phyloP scores from a whole-genome alignment of 2,329 filamentous ascomycete species.

The Xylariaceae sp. region DNA sequence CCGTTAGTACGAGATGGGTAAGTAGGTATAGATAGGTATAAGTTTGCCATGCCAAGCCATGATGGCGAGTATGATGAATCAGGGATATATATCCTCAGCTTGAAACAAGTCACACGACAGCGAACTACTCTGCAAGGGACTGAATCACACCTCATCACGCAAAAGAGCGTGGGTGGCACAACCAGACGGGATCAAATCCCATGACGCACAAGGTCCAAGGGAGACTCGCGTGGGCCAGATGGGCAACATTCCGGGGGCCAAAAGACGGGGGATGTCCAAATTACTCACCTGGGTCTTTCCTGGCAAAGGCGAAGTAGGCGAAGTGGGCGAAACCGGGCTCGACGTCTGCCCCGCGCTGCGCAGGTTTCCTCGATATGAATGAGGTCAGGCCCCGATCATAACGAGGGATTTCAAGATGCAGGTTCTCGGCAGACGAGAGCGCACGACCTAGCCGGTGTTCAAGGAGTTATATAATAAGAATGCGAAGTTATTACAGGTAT shows the following conservation, averaged over 20 bases:
- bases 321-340: neutral
- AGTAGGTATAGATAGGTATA: neutral
- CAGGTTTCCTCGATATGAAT: neutral
- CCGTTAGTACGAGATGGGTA: constrained; percentile 12
- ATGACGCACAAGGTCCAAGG: neutral
- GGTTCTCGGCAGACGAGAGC: constrained; percentile 2
- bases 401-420: neutral
- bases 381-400: neutral
- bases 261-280: neutral
- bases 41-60: constrained; percentile 11
- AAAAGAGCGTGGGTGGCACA: neutral
- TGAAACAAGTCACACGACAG: constrained; percentile 17
- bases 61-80: constrained; percentile 14
- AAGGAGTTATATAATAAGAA: constrained; percentile 6
- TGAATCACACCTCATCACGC: neutral
- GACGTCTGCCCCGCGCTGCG: constrained; percentile 7
- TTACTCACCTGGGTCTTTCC: constrained; percentile 7
- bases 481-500: constrained; percentile 8
- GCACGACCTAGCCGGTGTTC: neutral
- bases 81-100: constrained; percentile 17
- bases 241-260: neutral
- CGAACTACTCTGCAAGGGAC: constrained; percentile 7
- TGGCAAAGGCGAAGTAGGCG: neutral
- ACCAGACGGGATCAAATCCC: neutral
- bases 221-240: neutral